Evolutionary conservation across 805 yeast genomes (phyloP), one percentile per base, ranked within the genome.

Genomic region (Metschnikowia cerradonensis): DNA sequence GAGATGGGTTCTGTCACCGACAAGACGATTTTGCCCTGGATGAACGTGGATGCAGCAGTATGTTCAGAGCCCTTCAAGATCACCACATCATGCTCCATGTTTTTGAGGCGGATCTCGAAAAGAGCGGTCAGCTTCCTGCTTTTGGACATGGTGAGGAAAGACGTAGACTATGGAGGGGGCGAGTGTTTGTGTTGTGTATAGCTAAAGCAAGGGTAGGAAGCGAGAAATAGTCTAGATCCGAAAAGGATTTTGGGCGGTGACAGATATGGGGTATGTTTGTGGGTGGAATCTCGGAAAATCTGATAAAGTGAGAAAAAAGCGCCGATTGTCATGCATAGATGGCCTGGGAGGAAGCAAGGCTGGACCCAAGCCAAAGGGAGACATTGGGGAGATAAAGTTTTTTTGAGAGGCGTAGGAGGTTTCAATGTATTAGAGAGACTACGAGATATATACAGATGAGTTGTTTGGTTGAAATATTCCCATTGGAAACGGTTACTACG

Each of bases 21-120:
- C 23, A 94, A 67, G 1, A 86, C 90, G 22, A 94, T 83, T 10
- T 81, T 82, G 3, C 99, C 99, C 1, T 86, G 71, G 26, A 94
- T 67, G 6, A 86, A 70, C 3, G 82, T 88, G 1, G 96, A 83
- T 0, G 89, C 77, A 0, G 97, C 96, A 47, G 85, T 91, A 34
- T 78, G 76, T 5, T 86, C 82, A 0, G 85, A 62, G 1, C 99
- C 99, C 58, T 90, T 86, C 32, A 92, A 67, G 7, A 94, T 79
- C 4, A 92, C 68, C 8, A 91, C 92, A 61, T 90, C 94, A 55
- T 83, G 84, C 40, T 88, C 95, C 2, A 78, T 65, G 23, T 89
- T 81, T 46, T 81, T 77, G 35, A 89, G 67, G 48, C 95, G 74
- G 50, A 81, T 75, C 48, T 79, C 76, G 53, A 72, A 72, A 23